Percentiles rank a stretch among this genome's conserved stretches.
Conservation (phyloP, 1,284 basidiomycete genomes). For the Pyrrhoderma lamaoense region DNA sequence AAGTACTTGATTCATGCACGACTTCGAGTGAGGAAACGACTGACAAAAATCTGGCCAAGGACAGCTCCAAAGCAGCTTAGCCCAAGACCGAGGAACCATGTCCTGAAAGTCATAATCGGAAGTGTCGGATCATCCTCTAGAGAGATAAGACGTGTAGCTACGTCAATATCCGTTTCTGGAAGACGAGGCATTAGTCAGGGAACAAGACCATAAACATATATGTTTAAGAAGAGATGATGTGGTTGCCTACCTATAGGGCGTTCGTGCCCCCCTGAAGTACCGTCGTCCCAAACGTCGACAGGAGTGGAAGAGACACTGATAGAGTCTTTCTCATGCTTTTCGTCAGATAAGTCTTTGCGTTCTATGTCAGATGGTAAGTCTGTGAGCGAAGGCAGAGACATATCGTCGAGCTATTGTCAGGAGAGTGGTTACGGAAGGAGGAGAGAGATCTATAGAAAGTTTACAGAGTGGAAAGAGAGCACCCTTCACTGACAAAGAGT, state of each 20-base stretch:
- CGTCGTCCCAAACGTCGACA: conserved; percentile 14
- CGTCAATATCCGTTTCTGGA: conserved; percentile 38
- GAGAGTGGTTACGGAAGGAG: no score
- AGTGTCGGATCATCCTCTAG: conserved; percentile 53
- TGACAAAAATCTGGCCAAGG: conserved; percentile 50
- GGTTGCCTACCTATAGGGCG: conserved; percentile 30
- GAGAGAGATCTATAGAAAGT: background rate
- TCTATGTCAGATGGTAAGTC: background rate
- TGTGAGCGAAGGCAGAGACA: conserved; percentile 4
- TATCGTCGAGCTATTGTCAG: background rate
- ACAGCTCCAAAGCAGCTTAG: conserved; percentile 50
- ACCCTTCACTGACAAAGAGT: no score
- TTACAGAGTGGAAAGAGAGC: no score
- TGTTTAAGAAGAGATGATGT: background rate
- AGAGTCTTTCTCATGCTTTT: conserved; percentile 12
- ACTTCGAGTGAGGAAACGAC: conserved; percentile 18
- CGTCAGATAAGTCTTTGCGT: conserved; percentile 13
- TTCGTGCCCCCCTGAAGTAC: conserved; percentile 29
- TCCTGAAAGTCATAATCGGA: conserved; percentile 41
- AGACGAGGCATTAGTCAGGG: background rate
- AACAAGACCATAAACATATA: conserved; percentile 1
- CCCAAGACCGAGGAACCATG: conserved; percentile 40
- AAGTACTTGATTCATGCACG: background rate
- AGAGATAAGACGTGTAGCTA: conserved; percentile 43
- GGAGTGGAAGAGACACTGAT: conserved; percentile 2